Percentiles rank a stretch among this genome's conserved stretches.
Conservation (phyloP, 192 early-diverging fungal genomes). For the Cladochytrium replicatum region DNA sequence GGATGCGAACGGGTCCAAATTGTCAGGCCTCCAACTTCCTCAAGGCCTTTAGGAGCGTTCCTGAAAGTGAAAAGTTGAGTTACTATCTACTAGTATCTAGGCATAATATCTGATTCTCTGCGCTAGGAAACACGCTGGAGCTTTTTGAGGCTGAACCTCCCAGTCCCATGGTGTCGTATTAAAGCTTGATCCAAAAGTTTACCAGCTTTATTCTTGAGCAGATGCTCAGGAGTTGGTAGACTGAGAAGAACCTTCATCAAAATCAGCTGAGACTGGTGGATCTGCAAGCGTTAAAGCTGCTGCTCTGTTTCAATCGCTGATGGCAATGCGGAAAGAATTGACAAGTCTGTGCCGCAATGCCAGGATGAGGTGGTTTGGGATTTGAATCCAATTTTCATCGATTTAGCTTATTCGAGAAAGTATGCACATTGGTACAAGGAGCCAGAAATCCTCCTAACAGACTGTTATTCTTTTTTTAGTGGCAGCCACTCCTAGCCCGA, state of each 20-base stretch:
- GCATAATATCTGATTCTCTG: constrained; percentile 1
- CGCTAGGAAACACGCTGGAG: constrained; percentile 74
- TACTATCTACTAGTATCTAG: background rate
- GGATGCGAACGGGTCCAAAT: constrained; percentile 77
- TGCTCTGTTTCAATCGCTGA: constrained; percentile 40
- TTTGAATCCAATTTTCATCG: constrained; percentile 70
- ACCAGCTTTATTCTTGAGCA: constrained; percentile 89
- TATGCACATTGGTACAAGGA: too few relatives aligned
- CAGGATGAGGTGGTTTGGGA: constrained; percentile 44
- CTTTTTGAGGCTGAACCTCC: constrained; percentile 79
- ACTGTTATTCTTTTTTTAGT: background rate
- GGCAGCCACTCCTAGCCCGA: background rate
- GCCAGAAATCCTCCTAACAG: constrained; percentile 10
- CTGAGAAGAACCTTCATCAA: constrained; percentile 22
- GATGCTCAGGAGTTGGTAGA: constrained; percentile 65
- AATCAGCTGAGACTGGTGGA: background rate
- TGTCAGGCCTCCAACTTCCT: constrained; percentile 94
- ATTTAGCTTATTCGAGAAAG: constrained; percentile 69
- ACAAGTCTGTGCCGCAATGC: constrained; percentile 63
- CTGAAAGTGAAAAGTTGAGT: too few relatives aligned
- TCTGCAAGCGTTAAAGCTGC: background rate
- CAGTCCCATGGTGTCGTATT: constrained; percentile 46
- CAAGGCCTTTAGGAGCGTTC: constrained; percentile 67
- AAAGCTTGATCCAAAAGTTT: constrained; percentile 74
- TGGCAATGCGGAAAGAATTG: constrained; percentile 52